Base-by-base conservation (phyloP, 2,329 filamentous ascomycete genomes). In the Exophiala calicioides region DNA sequence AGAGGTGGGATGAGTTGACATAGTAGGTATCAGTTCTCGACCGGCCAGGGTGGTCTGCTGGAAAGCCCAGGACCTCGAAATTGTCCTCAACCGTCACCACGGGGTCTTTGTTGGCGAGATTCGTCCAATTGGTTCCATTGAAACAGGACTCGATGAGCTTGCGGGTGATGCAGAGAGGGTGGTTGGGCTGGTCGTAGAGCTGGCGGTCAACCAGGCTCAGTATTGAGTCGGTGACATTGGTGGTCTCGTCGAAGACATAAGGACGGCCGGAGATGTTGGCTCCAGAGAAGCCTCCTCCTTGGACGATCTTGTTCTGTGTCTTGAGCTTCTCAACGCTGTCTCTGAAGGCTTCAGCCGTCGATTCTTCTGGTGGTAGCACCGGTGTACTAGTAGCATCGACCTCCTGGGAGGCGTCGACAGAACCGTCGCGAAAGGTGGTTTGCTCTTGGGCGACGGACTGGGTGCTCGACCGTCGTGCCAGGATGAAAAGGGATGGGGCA, bases 31-130 rank as follows among this genome's bases (percentile, higher is more conserved):
- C 93, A 10, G 88, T 91, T 58, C 81, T 82, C 56, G 81, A 87
- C 39, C 93, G 85, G 50, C 93, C 93, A 3, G 90, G 87, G 61
- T 98, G 93, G 65, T 96, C 86, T 5, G 76, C 62, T 0, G 90
- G 86, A 64, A 98, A 97, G 33, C 90, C 90, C 5, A 98, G 75
- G n/a, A 90, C 93, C 69, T 98, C 93, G 65, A 98, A 98, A 67
- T 98, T 98, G 64, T 96, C 86, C 8, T 76, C 70, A 2, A 88
- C 86, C 24, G 85, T 84, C 18, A 97, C 93, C 30, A 96, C 82
- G 1, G 93, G 91, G 57, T 85, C 83, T 61, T 90, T 81, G 21
- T 52, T 48, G 43, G 81, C 75, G 62, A 88, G 89, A 74, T 96
- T 82, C 60, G 86, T 83, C 49, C 80, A 82, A 71, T 84, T 96